Conservation (phyloP, 1,284 basidiomycete species). For the Ceratobasidium sp. region DNA sequence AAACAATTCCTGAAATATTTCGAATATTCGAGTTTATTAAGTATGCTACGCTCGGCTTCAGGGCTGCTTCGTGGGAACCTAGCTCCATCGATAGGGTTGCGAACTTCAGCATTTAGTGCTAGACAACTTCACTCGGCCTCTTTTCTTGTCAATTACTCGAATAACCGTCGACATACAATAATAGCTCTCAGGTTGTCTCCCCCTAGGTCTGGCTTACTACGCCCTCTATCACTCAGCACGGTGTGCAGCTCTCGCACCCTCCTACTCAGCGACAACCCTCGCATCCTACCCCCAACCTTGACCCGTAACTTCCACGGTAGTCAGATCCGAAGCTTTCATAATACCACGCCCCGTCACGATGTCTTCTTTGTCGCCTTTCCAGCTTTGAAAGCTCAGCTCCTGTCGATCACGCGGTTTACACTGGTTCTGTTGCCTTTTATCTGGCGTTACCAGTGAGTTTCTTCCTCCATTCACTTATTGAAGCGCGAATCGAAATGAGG, state of each 20-base stretch:
- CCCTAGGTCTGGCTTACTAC: background rate
- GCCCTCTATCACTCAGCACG: background rate
- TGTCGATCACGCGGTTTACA: constrained; percentile 59
- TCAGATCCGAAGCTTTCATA: constrained; percentile 53
- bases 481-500: background rate
- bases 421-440: constrained; percentile 64
- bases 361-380: constrained; percentile 64
- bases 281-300: background rate
- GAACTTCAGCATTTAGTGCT: background rate
- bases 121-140: background rate
- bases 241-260: background rate
- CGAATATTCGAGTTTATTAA: background rate
- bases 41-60: constrained; percentile 12
- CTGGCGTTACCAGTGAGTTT: constrained; percentile 51
- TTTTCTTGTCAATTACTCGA: background rate
- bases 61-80: background rate
- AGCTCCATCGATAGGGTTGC: background rate
- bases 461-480: background rate
- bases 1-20: background rate
- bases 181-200: background rate
- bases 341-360: constrained; percentile 56
- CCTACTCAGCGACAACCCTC: background rate
- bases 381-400: constrained; percentile 59
- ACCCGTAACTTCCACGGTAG: background rate
- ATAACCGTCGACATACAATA: background rate